phyloP scores from a whole-genome alignment of 192 early-diverging fungal species.

The Haplosporangium gracile region DNA sequence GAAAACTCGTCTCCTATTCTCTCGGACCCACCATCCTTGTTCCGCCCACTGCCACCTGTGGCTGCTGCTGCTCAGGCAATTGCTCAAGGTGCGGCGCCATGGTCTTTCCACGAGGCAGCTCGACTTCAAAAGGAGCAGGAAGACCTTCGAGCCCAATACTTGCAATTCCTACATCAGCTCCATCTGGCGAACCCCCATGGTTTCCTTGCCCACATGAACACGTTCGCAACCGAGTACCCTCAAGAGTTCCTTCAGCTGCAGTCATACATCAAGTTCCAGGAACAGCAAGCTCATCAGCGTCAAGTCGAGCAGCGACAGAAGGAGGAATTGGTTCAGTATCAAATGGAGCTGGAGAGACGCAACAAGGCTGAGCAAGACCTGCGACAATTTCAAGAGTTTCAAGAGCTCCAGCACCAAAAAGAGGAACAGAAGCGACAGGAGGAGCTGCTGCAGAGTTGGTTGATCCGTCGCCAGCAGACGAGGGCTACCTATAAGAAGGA shows the following conservation, averaged over 20 bases:
- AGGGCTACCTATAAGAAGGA: constrained; percentile 26
- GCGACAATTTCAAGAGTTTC: constrained; percentile 42
- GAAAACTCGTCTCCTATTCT: constrained; percentile 48
- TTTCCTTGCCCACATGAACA: constrained; percentile 47
- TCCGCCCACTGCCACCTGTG: constrained; percentile 44
- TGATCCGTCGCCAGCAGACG: constrained; percentile 36
- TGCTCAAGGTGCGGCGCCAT: constrained; percentile 43
- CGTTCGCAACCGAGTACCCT: constrained; percentile 43
- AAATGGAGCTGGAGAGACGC: constrained; percentile 43
- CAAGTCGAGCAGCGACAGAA: constrained; percentile 24
- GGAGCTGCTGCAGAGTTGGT: constrained; percentile 34
- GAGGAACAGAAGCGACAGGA: constrained; percentile 27
- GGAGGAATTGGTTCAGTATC: constrained; percentile 36
- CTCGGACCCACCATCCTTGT: constrained; percentile 48
- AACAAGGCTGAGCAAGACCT: constrained; percentile 46
- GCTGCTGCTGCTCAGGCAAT: constrained; percentile 48
- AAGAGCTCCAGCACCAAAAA: constrained; percentile 28
- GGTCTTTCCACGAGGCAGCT: constrained; percentile 44
- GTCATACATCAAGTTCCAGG: constrained; percentile 44
- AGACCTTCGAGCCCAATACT: constrained; percentile 41
- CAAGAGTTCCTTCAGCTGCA: constrained; percentile 51
- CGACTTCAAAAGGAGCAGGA: constrained; percentile 53
- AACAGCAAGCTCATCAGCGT: constrained; percentile 27
- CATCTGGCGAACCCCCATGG: constrained; percentile 41
- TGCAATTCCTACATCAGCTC: constrained; percentile 46